These are phyloP conservation scores for Fusarium nygamai DNA, from an alignment of 2,329 filamentous ascomycete genomes.

Conservation along the genomic window DNA sequence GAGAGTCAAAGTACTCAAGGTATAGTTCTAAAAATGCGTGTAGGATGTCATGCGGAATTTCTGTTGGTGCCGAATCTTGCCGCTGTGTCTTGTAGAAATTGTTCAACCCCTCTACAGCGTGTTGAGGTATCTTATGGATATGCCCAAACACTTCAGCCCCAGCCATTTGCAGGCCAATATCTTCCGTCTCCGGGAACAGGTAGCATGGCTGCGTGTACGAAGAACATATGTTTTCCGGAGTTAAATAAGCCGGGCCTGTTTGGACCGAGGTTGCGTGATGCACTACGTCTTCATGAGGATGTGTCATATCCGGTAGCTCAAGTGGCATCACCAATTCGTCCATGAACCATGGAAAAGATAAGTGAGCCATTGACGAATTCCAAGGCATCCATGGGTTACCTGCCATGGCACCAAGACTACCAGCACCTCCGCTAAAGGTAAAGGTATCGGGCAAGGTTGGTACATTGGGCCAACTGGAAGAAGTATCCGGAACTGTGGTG, in stretches of 20 bases:
- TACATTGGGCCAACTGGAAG: not conserved
- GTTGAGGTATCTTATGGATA: not conserved
- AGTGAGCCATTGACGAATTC: accelerated
- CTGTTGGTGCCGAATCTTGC: accelerated
- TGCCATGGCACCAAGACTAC: accelerated
- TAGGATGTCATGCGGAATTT: accelerated
- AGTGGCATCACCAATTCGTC: not conserved
- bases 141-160: not conserved
- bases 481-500: not conserved
- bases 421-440: accelerated
- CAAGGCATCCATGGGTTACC: not conserved
- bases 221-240: accelerated
- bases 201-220: not conserved
- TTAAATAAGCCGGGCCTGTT: accelerated
- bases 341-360: not conserved
- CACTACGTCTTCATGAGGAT: accelerated
- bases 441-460: not conserved
- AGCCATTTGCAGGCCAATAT: not conserved
- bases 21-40: not conserved
- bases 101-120: not conserved
- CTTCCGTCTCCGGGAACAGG: not conserved
- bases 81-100: not conserved
- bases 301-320: not conserved
- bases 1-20: not conserved
- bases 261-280: accelerated